Conservation (phyloP, 1,284 basidiomycete species). For the Cystobasidium sp. region DNA sequence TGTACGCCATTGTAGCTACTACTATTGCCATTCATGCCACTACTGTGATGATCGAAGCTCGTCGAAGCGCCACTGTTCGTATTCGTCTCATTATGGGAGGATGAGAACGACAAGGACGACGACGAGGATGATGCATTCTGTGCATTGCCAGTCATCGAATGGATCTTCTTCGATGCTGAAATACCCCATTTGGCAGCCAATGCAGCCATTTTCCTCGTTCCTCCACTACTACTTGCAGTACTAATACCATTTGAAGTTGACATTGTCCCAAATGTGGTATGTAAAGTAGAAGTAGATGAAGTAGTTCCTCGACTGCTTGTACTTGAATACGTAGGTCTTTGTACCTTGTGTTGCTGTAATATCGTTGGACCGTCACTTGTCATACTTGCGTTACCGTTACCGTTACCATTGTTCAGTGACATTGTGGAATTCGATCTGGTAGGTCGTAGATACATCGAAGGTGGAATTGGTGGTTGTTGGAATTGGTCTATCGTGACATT, state of each 20-base stretch:
- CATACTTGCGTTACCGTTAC: too few species aligned
- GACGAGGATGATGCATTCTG: neutral
- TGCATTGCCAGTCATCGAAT: neutral
- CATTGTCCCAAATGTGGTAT: neutral
- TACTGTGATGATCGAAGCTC: neutral
- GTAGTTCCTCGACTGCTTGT: neutral
- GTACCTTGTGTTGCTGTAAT: neutral
- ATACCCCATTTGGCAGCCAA: conserved; percentile 18
- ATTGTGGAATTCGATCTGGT: too few species aligned
- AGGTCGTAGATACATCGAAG: too few species aligned
- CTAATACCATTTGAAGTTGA: neutral
- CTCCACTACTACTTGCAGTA: neutral
- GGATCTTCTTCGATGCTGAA: neutral
- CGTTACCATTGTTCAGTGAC: too few species aligned
- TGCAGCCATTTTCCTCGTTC: conserved; percentile 11
- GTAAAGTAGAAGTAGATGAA: neutral
- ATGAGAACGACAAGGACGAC: neutral
- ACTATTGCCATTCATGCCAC: neutral
- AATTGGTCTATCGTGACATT: neutral
- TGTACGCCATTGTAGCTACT: neutral
- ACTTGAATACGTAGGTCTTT: neutral
- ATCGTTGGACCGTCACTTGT: neutral
- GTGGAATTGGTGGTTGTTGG: too few species aligned
- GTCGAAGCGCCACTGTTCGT: conserved; percentile 9
- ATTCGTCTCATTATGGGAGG: neutral